A percentile compares a stretch with the other conserved stretches of the same genome.
phyloP scores from a whole-genome alignment of 202 grass and related monocot genomes.

The Saccharum hybrid region DNA sequence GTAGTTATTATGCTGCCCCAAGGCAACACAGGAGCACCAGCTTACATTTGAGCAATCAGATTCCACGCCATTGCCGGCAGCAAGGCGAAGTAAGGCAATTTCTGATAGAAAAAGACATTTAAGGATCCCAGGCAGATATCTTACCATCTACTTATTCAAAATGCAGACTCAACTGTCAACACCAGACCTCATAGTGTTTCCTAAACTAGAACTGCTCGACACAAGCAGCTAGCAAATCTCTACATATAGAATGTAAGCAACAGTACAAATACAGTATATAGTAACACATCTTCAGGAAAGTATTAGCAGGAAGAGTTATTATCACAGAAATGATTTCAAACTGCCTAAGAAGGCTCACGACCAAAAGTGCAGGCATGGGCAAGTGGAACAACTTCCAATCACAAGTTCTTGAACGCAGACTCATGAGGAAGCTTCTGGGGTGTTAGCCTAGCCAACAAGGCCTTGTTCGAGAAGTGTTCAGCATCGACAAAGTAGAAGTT shows the following conservation, averaged over 20 bases:
- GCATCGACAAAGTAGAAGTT: slow-evolving; percentile 86
- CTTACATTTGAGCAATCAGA: background rate
- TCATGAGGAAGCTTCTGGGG: slow-evolving; percentile 68
- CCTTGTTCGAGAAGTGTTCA: slow-evolving; percentile 87
- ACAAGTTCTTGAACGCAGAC: slow-evolving; percentile 94
- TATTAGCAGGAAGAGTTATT: slow-evolving; percentile 21
- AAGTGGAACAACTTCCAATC: slow-evolving; percentile 20
- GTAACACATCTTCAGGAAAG: slow-evolving; percentile 20
- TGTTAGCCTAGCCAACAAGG: slow-evolving; percentile 84
- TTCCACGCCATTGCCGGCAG: background rate
- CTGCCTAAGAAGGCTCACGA: background rate
- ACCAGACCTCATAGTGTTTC: background rate
- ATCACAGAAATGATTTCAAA: background rate
- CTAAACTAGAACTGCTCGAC: background rate
- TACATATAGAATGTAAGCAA: slow-evolving; percentile 14
- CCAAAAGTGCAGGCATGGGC: background rate
- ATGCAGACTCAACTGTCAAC: background rate
- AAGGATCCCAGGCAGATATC: background rate
- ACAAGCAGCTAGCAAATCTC: background rate
- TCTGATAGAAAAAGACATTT: background rate
- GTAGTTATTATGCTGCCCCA: background rate
- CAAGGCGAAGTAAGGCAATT: background rate
- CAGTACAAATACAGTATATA: background rate
- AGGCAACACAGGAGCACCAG: background rate
- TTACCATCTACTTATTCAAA: slow-evolving; percentile 37